These are phyloP conservation scores for Violaceomyces palustris DNA, from an alignment of 1,284 basidiomycete species.

Conservation along the genomic window DNA sequence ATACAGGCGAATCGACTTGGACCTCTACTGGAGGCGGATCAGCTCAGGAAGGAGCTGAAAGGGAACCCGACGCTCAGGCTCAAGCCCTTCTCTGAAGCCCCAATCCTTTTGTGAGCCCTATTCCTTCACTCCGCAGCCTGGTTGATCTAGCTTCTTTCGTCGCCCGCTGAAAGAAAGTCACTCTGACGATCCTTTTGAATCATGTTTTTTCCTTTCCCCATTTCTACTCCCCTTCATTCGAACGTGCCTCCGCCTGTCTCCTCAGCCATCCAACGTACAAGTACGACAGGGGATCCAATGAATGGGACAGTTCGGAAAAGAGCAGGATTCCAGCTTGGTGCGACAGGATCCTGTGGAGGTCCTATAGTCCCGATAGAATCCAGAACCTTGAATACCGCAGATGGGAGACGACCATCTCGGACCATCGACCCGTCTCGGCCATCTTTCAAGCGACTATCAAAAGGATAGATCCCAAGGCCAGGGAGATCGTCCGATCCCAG, in stretches of 20 bases:
- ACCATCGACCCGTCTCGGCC: constrained; percentile 51
- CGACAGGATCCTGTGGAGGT: constrained; percentile 78
- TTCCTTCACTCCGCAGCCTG: neutral
- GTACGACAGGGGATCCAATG: constrained; percentile 69
- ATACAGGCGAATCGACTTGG: constrained; percentile 65
- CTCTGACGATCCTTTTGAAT: too few species aligned
- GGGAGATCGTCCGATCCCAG: too few species aligned
- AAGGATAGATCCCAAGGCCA: constrained; percentile 14
- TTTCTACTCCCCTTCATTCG: too few species aligned
- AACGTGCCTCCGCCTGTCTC: too few species aligned
- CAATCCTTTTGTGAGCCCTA: constrained; percentile 12
- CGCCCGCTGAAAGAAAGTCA: constrained; percentile 37
- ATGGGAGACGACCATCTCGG: constrained; percentile 50
- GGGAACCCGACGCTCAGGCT: constrained; percentile 79
- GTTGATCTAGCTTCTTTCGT: neutral
- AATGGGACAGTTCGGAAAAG: constrained; percentile 85
- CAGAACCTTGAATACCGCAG: constrained; percentile 40
- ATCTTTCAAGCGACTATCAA: constrained; percentile 27
- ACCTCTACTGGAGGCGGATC: constrained; percentile 72
- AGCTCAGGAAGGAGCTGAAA: constrained; percentile 81
- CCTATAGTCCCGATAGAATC: constrained; percentile 62
- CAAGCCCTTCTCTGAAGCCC: constrained; percentile 73
- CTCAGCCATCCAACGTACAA: constrained; percentile 83
- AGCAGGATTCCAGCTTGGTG: constrained; percentile 89
- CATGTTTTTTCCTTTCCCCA: too few species aligned